These are phyloP conservation scores for Tulasnella sp. DNA, from an alignment of 768 basidiomycete genomes.

Conservation along the genomic window DNA sequence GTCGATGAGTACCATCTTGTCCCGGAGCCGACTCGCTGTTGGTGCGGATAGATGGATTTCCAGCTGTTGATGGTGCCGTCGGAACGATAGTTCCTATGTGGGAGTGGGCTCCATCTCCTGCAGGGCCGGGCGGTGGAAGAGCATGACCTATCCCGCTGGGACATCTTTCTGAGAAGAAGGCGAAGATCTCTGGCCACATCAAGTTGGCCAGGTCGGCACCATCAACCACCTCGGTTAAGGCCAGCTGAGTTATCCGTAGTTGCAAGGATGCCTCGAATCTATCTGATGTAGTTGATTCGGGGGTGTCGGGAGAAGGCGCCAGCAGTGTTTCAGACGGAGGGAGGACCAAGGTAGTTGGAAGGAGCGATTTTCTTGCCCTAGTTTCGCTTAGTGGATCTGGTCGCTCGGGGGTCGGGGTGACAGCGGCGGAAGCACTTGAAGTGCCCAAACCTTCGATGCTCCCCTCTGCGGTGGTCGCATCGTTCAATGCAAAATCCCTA, in stretches of 20 bases:
- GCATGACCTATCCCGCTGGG: constrained; percentile 1
- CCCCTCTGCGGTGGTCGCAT: constrained; percentile 1
- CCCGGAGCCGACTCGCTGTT: neutral
- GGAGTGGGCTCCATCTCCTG: neutral
- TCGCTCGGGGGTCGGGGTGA: neutral
- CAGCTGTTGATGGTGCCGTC: neutral
- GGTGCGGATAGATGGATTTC: neutral
- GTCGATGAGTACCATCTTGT: neutral
- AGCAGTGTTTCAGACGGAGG: constrained; percentile 37
- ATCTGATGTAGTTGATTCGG: constrained; percentile 41
- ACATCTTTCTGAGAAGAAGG: constrained; percentile 58
- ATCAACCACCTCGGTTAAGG: constrained; percentile 68
- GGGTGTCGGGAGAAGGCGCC: constrained; percentile 36
- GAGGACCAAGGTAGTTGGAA: constrained; percentile 26
- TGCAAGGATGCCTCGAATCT: constrained; percentile 71
- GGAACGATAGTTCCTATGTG: neutral
- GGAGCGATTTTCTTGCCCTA: constrained; percentile 15
- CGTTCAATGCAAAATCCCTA: constrained; percentile 15
- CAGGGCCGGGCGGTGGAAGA: neutral
- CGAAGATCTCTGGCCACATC: constrained; percentile 75
- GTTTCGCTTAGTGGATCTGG: neutral
- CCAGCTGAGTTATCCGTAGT: constrained; percentile 74
- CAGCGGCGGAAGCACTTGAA: neutral
- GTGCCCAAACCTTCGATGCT: neutral
- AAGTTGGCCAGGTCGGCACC: constrained; percentile 74